Evolutionary conservation across 495 filamentous ascomycete genomes (phyloP).

Genomic region (Xylaria intraflava): DNA sequence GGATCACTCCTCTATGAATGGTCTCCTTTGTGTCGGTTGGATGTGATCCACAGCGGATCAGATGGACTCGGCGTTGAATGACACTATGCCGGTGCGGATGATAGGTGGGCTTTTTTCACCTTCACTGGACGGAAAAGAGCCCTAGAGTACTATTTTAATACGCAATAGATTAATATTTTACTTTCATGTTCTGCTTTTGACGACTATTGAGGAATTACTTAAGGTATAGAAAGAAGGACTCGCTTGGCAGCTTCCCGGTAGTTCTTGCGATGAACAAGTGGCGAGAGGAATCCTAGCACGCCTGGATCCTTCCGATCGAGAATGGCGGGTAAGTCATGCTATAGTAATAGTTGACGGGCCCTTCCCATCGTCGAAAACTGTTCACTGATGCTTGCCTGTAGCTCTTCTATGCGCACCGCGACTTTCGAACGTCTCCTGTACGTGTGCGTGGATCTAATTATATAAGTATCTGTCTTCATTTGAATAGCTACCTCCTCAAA

Average conservation of each 20-base stretch:
- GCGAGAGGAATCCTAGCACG: not conserved
- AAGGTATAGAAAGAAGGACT: not conserved
- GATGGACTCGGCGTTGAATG: not conserved
- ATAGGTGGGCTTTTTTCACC: not conserved
- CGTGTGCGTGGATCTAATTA: too few relatives aligned
- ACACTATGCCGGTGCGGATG: not conserved
- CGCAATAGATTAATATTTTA: not conserved
- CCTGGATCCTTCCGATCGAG: not conserved
- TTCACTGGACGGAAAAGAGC: not conserved
- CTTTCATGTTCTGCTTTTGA: not conserved
- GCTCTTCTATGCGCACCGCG: not conserved
- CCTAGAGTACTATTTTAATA: not conserved
- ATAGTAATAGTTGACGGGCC: not conserved
- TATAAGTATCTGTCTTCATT: too few relatives aligned
- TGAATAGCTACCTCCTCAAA: too few relatives aligned
- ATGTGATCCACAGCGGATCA: conserved; percentile 1
- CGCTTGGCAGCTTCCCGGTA: not conserved
- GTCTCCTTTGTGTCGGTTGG: conserved; percentile 4
- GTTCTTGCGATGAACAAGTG: not conserved
- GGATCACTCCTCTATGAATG: conserved; percentile 10
- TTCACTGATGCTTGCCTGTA: not conserved
- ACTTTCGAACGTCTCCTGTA: too few relatives aligned
- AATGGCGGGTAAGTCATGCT: too few relatives aligned
- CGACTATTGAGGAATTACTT: not conserved
- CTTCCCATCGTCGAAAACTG: not conserved